These are phyloP conservation scores for Monosporascus cannonballus DNA, from an alignment of 2,329 filamentous ascomycete species.

Conservation along the genomic window DNA sequence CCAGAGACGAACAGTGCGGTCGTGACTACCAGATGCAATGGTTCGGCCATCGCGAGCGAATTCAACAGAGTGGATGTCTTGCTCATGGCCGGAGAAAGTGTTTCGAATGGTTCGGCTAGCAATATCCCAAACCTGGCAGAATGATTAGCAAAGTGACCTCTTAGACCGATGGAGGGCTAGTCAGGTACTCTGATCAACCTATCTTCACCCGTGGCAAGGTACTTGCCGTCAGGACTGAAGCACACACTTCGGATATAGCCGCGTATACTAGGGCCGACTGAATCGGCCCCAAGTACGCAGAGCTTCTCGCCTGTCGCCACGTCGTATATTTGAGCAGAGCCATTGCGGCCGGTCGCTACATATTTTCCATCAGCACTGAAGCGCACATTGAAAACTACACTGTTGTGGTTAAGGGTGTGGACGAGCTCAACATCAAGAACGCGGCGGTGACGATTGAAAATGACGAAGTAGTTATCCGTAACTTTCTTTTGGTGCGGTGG, in stretches of 20 bases:
- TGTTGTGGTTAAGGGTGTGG: slow-evolving; percentile 88
- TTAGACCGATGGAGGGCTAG: neutral
- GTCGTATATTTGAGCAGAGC: slow-evolving; percentile 99
- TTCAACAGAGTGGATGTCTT: slow-evolving; percentile 95
- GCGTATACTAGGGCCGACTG: slow-evolving; percentile 80
- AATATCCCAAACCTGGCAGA: slow-evolving; percentile 85
- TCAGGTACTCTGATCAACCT: slow-evolving; percentile 83
- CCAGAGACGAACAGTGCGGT: slow-evolving; percentile 92
- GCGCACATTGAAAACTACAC: slow-evolving; percentile 94
- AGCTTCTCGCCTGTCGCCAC: slow-evolving; percentile 82
- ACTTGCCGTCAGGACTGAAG: slow-evolving; percentile 94
- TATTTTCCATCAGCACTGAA: slow-evolving; percentile 96
- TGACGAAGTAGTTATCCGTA: slow-evolving; percentile 87
- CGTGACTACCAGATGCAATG: slow-evolving; percentile 92
- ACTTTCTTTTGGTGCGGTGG: slow-evolving; percentile 85
- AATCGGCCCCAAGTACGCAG: slow-evolving; percentile 83
- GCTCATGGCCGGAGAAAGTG: slow-evolving; percentile 92
- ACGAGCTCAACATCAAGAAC: slow-evolving; percentile 89
- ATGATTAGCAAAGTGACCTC: neutral
- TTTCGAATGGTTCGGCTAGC: slow-evolving; percentile 75
- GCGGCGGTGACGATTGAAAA: slow-evolving; percentile 91
- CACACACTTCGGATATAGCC: slow-evolving; percentile 97
- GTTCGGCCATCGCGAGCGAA: slow-evolving; percentile 89
- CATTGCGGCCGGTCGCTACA: slow-evolving; percentile 93
- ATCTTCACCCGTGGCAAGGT: slow-evolving; percentile 92